Evolutionary conservation across 345 rosid genomes (phyloP).

Genomic region (Combretum micranthum): DNA sequence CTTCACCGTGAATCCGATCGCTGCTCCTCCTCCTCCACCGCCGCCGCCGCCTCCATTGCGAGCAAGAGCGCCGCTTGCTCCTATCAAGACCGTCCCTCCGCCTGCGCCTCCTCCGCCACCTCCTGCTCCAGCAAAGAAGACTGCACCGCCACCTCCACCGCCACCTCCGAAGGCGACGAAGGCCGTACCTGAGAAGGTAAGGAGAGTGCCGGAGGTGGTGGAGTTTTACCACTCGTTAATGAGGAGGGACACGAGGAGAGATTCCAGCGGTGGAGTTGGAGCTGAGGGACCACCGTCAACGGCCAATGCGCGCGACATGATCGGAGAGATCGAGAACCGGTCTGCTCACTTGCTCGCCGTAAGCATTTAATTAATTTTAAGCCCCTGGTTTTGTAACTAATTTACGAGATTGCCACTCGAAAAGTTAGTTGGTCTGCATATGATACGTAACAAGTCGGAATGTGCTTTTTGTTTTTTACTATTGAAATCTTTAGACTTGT

Average conservation of each 20-base stretch:
- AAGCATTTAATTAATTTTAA: constrained; percentile 17
- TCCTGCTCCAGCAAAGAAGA: constrained; percentile 3
- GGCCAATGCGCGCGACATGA: constrained; percentile 84
- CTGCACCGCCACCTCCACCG: constrained; percentile 67
- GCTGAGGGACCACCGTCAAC: constrained; percentile 36
- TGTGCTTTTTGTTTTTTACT: no score
- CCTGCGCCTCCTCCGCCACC: constrained; percentile 18
- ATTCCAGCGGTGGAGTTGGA: constrained; percentile 35
- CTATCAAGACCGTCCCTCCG: not conserved
- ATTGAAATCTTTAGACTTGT: no score
- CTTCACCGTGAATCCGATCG: not conserved
- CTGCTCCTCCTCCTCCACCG: constrained; percentile 11
- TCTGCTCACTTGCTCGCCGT: constrained; percentile 89
- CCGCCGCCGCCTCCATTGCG: constrained; percentile 69
- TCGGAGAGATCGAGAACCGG: constrained; percentile 98
- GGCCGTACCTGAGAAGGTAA: constrained; percentile 54
- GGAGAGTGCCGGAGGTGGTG: constrained; percentile 89
- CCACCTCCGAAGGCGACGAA: constrained; percentile 43
- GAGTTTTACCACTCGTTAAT: constrained; percentile 96
- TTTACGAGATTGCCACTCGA: constrained; percentile 38
- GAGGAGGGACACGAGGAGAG: constrained; percentile 81
- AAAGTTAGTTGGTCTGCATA: not conserved
- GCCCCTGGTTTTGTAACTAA: constrained; percentile 11
- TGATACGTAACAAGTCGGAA: constrained; percentile 16
- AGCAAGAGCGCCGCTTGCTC: constrained; percentile 2